These are phyloP conservation scores for Trichoderma atroviride DNA, from an alignment of 2,329 filamentous ascomycete genomes.

Conservation along the genomic window DNA sequence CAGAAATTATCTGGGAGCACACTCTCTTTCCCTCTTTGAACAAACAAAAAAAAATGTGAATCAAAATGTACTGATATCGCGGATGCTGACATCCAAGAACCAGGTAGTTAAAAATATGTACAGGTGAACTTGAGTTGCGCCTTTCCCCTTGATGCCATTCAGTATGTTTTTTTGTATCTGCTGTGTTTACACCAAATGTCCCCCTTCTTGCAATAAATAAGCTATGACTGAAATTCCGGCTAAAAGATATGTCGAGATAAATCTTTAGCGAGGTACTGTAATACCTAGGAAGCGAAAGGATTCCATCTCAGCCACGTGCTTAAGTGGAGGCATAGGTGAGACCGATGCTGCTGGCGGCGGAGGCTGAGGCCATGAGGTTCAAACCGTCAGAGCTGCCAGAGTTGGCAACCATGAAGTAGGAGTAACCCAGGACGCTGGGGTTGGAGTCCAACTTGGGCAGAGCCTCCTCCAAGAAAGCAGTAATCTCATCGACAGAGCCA, in stretches of 20 bases:
- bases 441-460: constrained; percentile 53
- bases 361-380: constrained; percentile 46
- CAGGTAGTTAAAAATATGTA: constrained; percentile 35
- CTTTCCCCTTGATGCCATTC: constrained; percentile 25
- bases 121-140: constrained; percentile 33
- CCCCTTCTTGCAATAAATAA: constrained; percentile 29
- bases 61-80: constrained; percentile 11
- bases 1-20: constrained; percentile 11
- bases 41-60: not conserved
- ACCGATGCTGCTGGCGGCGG: constrained; percentile 51
- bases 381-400: constrained; percentile 29
- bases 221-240: constrained; percentile 32
- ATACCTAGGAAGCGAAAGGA: constrained; percentile 40
- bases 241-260: constrained; percentile 34
- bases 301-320: constrained; percentile 20
- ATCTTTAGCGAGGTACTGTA: constrained; percentile 42
- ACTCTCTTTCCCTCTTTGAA: not conserved
- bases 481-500: constrained; percentile 48
- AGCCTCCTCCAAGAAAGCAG: constrained; percentile 53
- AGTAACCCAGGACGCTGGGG: constrained; percentile 57
- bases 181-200: constrained; percentile 29
- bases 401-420: constrained; percentile 57
- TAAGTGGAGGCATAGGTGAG: constrained; percentile 51
- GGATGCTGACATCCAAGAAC: constrained; percentile 19
- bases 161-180: constrained; percentile 8